These are phyloP conservation scores for Monosporascus sp. DNA, from an alignment of 2,329 filamentous ascomycete species.

Conservation along the genomic window DNA sequence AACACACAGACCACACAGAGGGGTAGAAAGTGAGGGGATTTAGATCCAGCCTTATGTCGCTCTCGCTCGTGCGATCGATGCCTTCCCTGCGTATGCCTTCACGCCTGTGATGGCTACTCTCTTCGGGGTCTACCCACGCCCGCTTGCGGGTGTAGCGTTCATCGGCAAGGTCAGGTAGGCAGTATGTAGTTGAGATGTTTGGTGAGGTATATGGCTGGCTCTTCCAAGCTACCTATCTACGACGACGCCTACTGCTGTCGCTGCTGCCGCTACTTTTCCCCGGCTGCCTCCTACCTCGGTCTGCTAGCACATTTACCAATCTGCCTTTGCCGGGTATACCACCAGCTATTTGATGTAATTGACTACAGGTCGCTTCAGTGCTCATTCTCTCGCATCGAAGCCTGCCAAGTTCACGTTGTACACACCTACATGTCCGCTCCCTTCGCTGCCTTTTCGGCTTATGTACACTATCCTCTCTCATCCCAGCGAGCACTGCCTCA, in stretches of 20 bases:
- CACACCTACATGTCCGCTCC: background rate
- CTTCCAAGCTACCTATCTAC: background rate
- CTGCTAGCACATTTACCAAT: background rate
- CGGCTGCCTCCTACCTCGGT: background rate
- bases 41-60: no score
- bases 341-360: background rate
- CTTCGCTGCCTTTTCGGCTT: background rate
- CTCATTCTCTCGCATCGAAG: background rate
- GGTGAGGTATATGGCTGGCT: background rate
- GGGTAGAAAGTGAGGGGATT: background rate
- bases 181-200: no score
- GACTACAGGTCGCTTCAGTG: background rate
- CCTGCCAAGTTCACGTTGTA: background rate
- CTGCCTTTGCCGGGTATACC: background rate
- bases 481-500: background rate
- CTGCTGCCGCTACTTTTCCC: background rate
- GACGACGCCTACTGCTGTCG: background rate
- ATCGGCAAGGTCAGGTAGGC: background rate
- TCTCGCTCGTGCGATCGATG: no score
- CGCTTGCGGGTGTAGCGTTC: background rate
- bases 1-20: background rate
- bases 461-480: background rate
- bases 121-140: no score
- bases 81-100: no score
- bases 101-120: no score